Percentiles rank a stretch among this genome's conserved stretches.
phyloP scores from a whole-genome alignment of 768 basidiomycete species.

The Epithele typhae region DNA sequence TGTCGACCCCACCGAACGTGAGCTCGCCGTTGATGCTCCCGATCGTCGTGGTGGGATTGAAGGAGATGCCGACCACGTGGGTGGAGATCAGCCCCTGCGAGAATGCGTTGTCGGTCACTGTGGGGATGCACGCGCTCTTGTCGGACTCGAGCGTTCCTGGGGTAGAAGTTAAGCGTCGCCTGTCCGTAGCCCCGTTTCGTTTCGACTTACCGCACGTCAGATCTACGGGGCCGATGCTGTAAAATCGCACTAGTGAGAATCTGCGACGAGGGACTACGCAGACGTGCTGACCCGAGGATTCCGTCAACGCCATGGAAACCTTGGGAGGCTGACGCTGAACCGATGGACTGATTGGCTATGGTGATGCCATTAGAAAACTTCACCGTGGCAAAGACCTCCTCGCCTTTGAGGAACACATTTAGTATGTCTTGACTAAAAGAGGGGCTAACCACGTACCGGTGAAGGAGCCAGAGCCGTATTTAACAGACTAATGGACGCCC shows the following conservation, averaged over 20 bases:
- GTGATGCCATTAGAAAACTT: constrained; percentile 34
- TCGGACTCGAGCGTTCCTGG: constrained; percentile 1
- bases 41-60: constrained; percentile 35
- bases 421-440: too few relatives aligned
- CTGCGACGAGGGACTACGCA: not conserved
- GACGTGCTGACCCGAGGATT: constrained; percentile 35
- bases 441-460: not conserved
- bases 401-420: constrained; percentile 1
- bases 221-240: constrained; percentile 41
- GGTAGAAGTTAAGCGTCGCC: not conserved
- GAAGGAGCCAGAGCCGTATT: constrained; percentile 16
- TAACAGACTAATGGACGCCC: constrained; percentile 3
- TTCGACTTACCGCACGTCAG: constrained; percentile 28
- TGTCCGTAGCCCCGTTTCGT: not conserved
- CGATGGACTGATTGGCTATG: constrained; percentile 40
- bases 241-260: not conserved
- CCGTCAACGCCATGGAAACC: constrained; percentile 47
- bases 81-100: constrained; percentile 35
- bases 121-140: constrained; percentile 32
- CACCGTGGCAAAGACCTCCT: constrained; percentile 33
- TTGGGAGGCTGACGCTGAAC: constrained; percentile 31
- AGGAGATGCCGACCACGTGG: constrained; percentile 46
- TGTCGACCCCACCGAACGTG: constrained; percentile 17
- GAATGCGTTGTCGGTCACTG: constrained; percentile 51
- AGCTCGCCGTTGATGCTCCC: constrained; percentile 13